These are phyloP conservation scores for Barbatosphaeria neglecta DNA, from an alignment of 495 filamentous ascomycete species.

Conservation along the genomic window DNA sequence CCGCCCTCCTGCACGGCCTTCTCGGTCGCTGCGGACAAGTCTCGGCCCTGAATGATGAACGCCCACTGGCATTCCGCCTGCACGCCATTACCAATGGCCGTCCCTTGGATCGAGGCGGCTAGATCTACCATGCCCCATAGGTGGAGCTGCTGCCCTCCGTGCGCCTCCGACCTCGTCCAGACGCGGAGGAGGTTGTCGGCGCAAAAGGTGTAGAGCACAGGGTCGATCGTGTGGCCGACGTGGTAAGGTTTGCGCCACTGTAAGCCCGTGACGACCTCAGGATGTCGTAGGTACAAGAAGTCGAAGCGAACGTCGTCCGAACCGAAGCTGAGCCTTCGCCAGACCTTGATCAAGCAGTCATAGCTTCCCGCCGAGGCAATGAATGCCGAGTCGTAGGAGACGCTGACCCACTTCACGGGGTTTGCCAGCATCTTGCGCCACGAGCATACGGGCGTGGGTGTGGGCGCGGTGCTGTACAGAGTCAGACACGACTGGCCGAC, in stretches of 20 bases:
- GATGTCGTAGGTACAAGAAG: slow-evolving; percentile 80
- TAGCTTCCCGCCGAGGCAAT: slow-evolving; percentile 72
- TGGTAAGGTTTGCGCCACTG: slow-evolving; percentile 75
- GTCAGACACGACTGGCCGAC: slow-evolving; percentile 59
- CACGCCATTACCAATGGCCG: slow-evolving; percentile 22
- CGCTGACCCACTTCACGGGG: slow-evolving; percentile 60
- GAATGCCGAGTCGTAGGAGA: slow-evolving; percentile 76
- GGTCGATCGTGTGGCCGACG: slow-evolving; percentile 66
- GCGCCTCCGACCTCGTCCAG: slow-evolving; percentile 69
- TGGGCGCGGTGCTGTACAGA: slow-evolving; percentile 52
- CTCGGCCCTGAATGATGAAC: slow-evolving; percentile 74
- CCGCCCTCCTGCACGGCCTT: slow-evolving; percentile 51
- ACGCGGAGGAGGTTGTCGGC: slow-evolving; percentile 72
- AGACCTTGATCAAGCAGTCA: slow-evolving; percentile 84
- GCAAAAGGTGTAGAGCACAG: slow-evolving; percentile 88
- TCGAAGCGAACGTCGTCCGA: slow-evolving; percentile 78
- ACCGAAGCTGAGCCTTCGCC: slow-evolving; percentile 80
- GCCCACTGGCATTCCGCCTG: slow-evolving; percentile 48
- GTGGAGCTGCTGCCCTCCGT: slow-evolving; percentile 58
- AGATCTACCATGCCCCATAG: slow-evolving; percentile 81
- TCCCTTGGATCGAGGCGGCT: slow-evolving; percentile 55
- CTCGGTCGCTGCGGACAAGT: slow-evolving; percentile 68
- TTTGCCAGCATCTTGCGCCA: slow-evolving; percentile 69
- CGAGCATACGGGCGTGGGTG: slow-evolving; percentile 35
- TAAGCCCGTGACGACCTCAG: slow-evolving; percentile 62